Base-by-base conservation (phyloP, 23 red algal genomes). In the Chondrus crispus region DNA sequence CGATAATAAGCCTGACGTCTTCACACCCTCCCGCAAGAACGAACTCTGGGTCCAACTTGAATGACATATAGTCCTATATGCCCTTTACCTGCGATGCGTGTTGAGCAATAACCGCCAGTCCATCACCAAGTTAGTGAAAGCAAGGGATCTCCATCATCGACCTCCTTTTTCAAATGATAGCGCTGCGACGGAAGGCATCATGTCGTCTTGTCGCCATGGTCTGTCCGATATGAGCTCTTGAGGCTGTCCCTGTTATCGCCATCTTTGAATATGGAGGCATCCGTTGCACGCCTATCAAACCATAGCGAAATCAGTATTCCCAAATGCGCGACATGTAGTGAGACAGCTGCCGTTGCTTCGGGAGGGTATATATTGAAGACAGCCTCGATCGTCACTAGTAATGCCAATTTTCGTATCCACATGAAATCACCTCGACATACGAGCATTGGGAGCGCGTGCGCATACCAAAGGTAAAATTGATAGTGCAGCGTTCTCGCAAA, bases 401-500 rank as follows among this genome's bases (percentile, higher is more conserved):
- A 53, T 33, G 58, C 37, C 33, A 74, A 3, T 48, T 85, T 81
- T 16, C 35, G 46, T 3, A 75, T 24, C 22, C 18, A 28, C 5
- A 74, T n/a, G 43, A 85, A 60, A 26, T 54, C 73, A 44, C 62
- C 79, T 26, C 40, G 36, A 29, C 77, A 72, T 2, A 92, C 45
- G 48, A 96, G 90, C 38, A 84, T 90, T 20, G 95, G 91, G 46
- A 96, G 48, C 51, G 72, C 75, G 81, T 96, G 95, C 29, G 82
- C 95, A 81, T 93, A 93, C 96, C 96, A 98, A 29, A 89, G 63
- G 33, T 95, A 95, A 36, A 98, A 98, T 82, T 98, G 96, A 82
- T 98, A 98, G 91, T 98, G 96, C 8, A 98, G 84, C 24, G 90
- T 93, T 36, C 96, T 83, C 1, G 92, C 93, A 80, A 93, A 95